Evolutionary conservation across 2,329 filamentous ascomycete genomes (phyloP), one percentile per base, ranked within the genome.

Genomic region (Nemania sp.): DNA sequence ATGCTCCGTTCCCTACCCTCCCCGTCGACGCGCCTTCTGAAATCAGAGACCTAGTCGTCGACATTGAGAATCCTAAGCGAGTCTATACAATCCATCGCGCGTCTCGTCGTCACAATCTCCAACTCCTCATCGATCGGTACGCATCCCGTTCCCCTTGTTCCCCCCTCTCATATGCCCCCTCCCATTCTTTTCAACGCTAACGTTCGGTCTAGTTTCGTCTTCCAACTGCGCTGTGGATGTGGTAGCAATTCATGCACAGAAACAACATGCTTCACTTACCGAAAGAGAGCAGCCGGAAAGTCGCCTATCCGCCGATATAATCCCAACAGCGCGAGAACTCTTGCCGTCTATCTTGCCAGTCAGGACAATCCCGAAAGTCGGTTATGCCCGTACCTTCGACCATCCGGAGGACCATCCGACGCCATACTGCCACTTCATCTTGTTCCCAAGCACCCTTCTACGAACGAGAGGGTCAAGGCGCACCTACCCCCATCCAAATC

Each of bases 171-270:
- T 26, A 7, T 26, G 38, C 11, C 15, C 6, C 41, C 43, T 43
- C 5, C 20, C 20, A 22, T 3, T 29, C 26, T 26, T 35, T 65
- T 27, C 60, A 67, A 76, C 57, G 73, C 70, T 69, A 53, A 70
- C 54, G 35, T 64, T 41, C 10, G n/a, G 45, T 66, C 26, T 70
- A 95, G 92, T 74, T 97, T 92, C 77, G 89, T 94, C 57, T 84
- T 88, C 38, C 94, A 97, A 80, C 87, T 97, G n/a, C 88, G 93
- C 64, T 87, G 92, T 72, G 94, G 94, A 70, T 97, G 94, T 77
- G 88, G 88, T 69, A 88, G 87, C 71, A 82, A 85, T 61, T 83
- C 85, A 59, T 97, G 94, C 80, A 84, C 84, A 41, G 95, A 90
- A 1, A 81, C 93, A 15, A 95, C 93, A 15, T 97, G 94, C 81